Conservation (phyloP, 1,284 basidiomycete species). For the Golubevia sp. region DNA sequence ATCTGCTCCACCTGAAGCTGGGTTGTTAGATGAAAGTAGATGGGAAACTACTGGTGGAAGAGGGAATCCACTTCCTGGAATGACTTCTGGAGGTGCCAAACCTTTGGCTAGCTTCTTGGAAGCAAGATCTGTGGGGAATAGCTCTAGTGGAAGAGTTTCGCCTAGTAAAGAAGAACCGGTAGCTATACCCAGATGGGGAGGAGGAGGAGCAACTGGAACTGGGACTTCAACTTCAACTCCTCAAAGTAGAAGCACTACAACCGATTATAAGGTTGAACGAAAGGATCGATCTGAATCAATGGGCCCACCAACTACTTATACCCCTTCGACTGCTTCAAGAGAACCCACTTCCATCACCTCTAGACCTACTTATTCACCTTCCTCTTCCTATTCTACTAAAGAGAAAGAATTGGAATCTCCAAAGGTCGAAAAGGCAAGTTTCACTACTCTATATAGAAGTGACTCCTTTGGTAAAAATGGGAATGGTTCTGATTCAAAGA, state of each 20-base stretch:
- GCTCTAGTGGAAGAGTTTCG: slow-evolving; percentile 7
- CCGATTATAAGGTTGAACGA: neutral
- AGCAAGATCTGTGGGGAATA: slow-evolving; percentile 22
- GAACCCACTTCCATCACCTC: neutral
- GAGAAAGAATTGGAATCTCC: too few species aligned
- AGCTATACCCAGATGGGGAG: slow-evolving; percentile 4
- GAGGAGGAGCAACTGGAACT: slow-evolving; percentile 8
- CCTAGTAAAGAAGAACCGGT: slow-evolving; percentile 8
- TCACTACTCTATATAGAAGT: too few species aligned
- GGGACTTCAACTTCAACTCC: neutral
- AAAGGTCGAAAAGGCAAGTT: too few species aligned
- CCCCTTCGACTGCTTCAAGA: too few species aligned
- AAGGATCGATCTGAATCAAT: neutral
- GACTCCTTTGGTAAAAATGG: too few species aligned
- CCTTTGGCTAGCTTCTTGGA: slow-evolving; percentile 50
- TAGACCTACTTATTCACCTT: neutral
- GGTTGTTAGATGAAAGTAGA: slow-evolving; percentile 30
- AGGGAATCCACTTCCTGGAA: slow-evolving; percentile 12
- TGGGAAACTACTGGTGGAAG: slow-evolving; percentile 35
- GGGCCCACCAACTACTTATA: too few species aligned
- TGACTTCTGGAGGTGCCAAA: slow-evolving; percentile 11
- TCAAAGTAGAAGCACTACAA: neutral
- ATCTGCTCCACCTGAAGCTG: slow-evolving; percentile 42
- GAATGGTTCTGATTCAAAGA: too few species aligned
- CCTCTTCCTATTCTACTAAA: too few species aligned